Base-by-base conservation (phyloP, 495 filamentous ascomycete genomes). In the Letharia columbiana region DNA sequence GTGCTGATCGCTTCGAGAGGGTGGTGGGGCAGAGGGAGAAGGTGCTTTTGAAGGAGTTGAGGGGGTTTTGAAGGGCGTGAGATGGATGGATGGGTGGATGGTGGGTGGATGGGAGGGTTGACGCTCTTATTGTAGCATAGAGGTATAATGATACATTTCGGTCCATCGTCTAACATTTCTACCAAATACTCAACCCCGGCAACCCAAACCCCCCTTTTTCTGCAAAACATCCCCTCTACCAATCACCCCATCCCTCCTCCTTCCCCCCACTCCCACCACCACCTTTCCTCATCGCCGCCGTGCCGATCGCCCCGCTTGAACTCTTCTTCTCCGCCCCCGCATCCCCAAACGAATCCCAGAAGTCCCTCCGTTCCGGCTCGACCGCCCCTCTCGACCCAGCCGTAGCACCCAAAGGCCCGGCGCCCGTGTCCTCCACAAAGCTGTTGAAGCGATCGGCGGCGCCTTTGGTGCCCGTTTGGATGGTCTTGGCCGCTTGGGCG, bases 1-100 rank as follows among this genome's bases (percentile, higher is more conserved):
- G 81, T 60, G 86, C 95, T 44, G 92, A 96, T 78, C 84, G 84
- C 47, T 99, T 96, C 75, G 92, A 98, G 78, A 83, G 83, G 73
- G 90, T 99, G 76, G 85, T 84, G 56, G 81, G 86, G 54, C 82
- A 80, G 70, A 76, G 88, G 72, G 80, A 85, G 73, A 85, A 81
- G 74, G 80, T 73, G 31, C 80, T 87, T 49, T 61, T 87, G 68
- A 72, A 77, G 23, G 84, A 82, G 65, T 71, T 87, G 71, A 75
- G 77, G 56, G 62, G 66, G 5, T 66, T 68, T 20, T 70, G 60
- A 68, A 23, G 33, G 15, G n/a, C 12, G 18, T 1, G 28, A 20
- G 42, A 31, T 28, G 39, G 59, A 4, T 4, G 37, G 58, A 42
- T 40, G 23, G 39, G 11, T 60, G 13, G 18, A n/a, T n/a, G n/a